A percentile compares a stretch with the other conserved stretches of the same genome.
Conservation (phyloP, 305 asterid genomes). For the Fraxinus baroniana region DNA sequence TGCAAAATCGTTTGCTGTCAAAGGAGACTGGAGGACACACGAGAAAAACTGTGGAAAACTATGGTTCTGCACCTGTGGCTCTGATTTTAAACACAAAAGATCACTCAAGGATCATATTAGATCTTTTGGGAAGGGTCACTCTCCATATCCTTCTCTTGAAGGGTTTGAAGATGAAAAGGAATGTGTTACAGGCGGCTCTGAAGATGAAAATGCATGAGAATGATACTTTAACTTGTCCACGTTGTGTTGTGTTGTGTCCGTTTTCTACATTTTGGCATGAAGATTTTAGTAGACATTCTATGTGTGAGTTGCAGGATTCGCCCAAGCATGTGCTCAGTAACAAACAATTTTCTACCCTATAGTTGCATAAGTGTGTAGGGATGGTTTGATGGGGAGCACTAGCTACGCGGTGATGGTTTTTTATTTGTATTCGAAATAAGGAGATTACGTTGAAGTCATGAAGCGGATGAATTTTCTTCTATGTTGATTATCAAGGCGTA, state of each 20-base stretch:
- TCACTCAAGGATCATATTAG: conserved; percentile 82
- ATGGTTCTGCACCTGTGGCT: conserved; percentile 85
- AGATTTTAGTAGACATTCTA: not conserved
- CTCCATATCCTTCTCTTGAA: conserved; percentile 58
- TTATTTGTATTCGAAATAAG: conserved; percentile 24
- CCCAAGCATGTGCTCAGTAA: conserved; percentile 55
- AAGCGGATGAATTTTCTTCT: conserved; percentile 70
- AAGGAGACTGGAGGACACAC: conserved; percentile 92
- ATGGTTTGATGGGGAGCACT: conserved; percentile 65
- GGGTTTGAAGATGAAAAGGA: no score
- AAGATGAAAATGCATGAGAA: conserved; percentile 33
- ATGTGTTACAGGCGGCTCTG: conserved; percentile 47
- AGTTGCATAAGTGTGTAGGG: conserved; percentile 24
- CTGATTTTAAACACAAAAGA: conserved; percentile 83
- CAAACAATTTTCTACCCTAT: conserved; percentile 45
- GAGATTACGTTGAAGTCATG: conserved; percentile 37
- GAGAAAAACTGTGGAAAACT: conserved; percentile 89
- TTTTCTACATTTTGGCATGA: not conserved
- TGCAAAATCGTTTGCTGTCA: conserved; percentile 76
- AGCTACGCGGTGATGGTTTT: no score
- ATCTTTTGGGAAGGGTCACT: conserved; percentile 74
- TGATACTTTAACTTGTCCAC: not conserved
- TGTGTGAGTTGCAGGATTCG: conserved; percentile 8
- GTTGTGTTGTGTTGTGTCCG: not conserved
- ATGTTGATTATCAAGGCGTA: not conserved